Evolutionary conservation across 371 early-diverging fungal species (phyloP), one percentile per base, ranked within the genome.

Genomic region (Mucor saturninus): DNA sequence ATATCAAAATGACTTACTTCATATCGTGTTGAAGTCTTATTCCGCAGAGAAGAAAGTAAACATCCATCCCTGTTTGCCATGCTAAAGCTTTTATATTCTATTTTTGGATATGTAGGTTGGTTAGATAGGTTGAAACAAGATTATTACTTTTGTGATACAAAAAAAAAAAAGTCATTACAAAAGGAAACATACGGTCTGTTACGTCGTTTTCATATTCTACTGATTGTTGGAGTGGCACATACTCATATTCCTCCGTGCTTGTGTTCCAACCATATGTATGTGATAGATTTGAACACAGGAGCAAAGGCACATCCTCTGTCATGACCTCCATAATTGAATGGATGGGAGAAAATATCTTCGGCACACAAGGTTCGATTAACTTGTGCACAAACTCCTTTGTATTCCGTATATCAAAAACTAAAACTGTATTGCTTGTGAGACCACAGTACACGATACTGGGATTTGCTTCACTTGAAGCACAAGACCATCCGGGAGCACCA

Each of bases 361-460:
- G 43, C 32, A 53, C 35, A 42, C 55, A 5, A 65, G 40, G 50
- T 29, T 50, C 50, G 3, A 50, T 29, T 50, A 50, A 21, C 46
- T 49, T 51, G 13, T 55, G 42, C 3, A 65, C 5, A 39, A 49
- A 49, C 4, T n/a, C 14, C 35, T 65, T 76, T 3, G 78, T 77
- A 35, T 77, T 76, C 9, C 81, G 69, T 11, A 70, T 64, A 39
- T 81, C 81, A 59, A 61, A 81, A 0, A 81, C 48, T 46, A 69
- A 54, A 2, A 77, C 43, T 4, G 67, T 63, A 21, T 71, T 68
- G 26, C 67, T 71, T 2, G 61, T 61, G 3, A 74, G 28, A 6
- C 81, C 81, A 65, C 81, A 81, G 21, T 77, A 77, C 4, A 81
- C 45, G 1, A 66, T 10, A 48, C 70, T 74, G 0, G 63, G n/a